Conservation (phyloP, 2,329 filamentous ascomycete species). For the Allantophomopsis lycopodina region DNA sequence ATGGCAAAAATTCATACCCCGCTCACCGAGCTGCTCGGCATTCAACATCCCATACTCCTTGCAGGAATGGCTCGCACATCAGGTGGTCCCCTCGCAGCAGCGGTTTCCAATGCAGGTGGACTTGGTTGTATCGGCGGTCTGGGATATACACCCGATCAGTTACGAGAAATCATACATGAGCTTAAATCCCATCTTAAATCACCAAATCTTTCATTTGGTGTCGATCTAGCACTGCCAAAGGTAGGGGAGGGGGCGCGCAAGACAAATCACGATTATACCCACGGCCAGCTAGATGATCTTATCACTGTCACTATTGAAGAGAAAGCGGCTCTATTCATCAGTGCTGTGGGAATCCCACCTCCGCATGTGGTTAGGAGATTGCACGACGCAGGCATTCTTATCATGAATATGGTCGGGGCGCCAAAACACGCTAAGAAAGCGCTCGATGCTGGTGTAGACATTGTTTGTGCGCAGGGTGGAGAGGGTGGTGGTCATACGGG, state of each 20-base stretch:
- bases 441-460: constrained; percentile 72
- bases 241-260: constrained; percentile 71
- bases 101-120: constrained; percentile 68
- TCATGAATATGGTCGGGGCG: constrained; percentile 98
- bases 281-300: constrained; percentile 75
- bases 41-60: constrained; percentile 79
- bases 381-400: constrained; percentile 64
- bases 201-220: constrained; percentile 68
- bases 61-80: constrained; percentile 89
- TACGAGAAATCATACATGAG: constrained; percentile 71
- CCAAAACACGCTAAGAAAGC: constrained; percentile 87
- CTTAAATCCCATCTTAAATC: constrained; percentile 61
- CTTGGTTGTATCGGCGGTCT: constrained; percentile 60
- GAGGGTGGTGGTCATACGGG: constrained; percentile 92
- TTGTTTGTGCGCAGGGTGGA: constrained; percentile 83
- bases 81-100: constrained; percentile 64
- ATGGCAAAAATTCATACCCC: constrained; percentile 53
- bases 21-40: constrained; percentile 64
- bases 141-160: constrained; percentile 60
- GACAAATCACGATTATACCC: constrained; percentile 94
- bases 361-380: constrained; percentile 57
- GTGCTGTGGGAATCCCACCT: constrained; percentile 78
- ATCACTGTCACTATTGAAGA: constrained; percentile 77
- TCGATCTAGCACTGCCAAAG: constrained; percentile 85
- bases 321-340: constrained; percentile 76